Evolutionary conservation across 2,329 filamentous ascomycete species (phyloP).

Genomic region (Xylariaceae sp.): DNA sequence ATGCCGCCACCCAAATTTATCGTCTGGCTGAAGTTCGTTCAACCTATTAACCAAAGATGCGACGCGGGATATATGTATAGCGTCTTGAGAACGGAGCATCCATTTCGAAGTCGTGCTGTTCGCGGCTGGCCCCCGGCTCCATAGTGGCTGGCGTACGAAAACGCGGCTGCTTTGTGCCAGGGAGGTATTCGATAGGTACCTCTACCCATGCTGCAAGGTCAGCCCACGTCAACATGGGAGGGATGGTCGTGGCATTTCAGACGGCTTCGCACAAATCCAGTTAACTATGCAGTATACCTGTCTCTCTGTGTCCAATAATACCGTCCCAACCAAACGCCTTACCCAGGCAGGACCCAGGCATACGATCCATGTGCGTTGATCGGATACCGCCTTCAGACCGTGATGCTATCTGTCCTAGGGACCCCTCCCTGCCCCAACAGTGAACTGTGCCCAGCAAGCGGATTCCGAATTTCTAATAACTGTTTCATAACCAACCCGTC

Average conservation of each 20-base stretch:
- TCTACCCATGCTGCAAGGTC: conserved; percentile 14
- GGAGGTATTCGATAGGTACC: conserved; percentile 17
- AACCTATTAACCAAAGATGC: neutral
- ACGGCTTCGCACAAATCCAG: conserved; percentile 3
- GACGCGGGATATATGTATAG: neutral
- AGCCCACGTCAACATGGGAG: conserved; percentile 14
- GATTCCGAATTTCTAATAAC: neutral
- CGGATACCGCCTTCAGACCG: conserved; percentile 1
- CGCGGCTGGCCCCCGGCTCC: neutral
- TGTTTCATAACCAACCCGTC: neutral
- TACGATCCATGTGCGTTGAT: conserved; percentile 2
- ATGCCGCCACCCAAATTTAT: neutral
- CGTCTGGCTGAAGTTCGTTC: neutral
- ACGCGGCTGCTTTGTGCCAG: conserved; percentile 14
- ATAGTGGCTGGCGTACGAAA: conserved; percentile 4
- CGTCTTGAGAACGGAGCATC: neutral
- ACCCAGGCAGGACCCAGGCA: conserved; percentile 9
- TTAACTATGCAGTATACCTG: too few species aligned
- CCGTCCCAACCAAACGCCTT: conserved; percentile 7
- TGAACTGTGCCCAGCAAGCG: neutral
- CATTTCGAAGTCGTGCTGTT: conserved; percentile 6
- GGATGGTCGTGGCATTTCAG: conserved; percentile 5
- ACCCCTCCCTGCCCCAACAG: neutral
- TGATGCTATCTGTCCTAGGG: conserved; percentile 6
- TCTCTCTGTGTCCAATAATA: conserved; percentile 14